phyloP scores from a whole-genome alignment of 1,139 yeast species.

The Suhomyces yuchorum region DNA sequence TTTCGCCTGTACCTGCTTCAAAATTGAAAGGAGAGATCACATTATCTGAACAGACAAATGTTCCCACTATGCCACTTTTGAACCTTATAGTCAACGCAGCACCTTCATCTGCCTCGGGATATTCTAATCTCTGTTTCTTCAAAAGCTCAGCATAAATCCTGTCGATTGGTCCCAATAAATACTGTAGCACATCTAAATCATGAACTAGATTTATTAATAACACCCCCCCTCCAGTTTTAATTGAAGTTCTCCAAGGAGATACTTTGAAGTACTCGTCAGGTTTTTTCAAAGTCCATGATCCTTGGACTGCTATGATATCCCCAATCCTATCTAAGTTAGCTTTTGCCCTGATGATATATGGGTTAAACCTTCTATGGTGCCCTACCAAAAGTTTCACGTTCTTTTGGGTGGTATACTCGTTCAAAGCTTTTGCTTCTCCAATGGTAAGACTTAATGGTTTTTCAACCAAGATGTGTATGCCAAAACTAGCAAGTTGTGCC shows the following conservation, averaged over 20 bases:
- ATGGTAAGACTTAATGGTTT: slow-evolving; percentile 40
- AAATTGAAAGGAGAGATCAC: slow-evolving; percentile 44
- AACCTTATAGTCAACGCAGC: slow-evolving; percentile 39
- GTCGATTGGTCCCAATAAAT: slow-evolving; percentile 41
- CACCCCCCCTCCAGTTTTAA: slow-evolving; percentile 41
- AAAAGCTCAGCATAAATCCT: slow-evolving; percentile 41
- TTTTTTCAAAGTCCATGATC: slow-evolving; percentile 42
- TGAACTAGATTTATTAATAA: slow-evolving; percentile 43
- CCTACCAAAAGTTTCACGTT: slow-evolving; percentile 38
- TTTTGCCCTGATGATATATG: slow-evolving; percentile 39
- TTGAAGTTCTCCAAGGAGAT: slow-evolving; percentile 41
- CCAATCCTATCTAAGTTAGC: slow-evolving; percentile 34
- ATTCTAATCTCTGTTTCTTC: slow-evolving; percentile 32
- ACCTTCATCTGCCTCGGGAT: slow-evolving; percentile 43
- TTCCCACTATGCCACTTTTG: slow-evolving; percentile 38
- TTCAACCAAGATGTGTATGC: slow-evolving; percentile 40
- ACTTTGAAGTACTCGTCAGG: slow-evolving; percentile 34
- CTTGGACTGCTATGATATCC: slow-evolving; percentile 39
- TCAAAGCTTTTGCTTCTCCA: slow-evolving; percentile 35
- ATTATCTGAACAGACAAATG: slow-evolving; percentile 43
- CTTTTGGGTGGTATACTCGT: slow-evolving; percentile 23
- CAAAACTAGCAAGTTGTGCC: slow-evolving; percentile 35
- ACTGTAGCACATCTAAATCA: slow-evolving; percentile 42
- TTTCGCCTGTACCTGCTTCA: slow-evolving; percentile 46
- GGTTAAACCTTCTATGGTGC: slow-evolving; percentile 45